Percentiles rank a stretch among this genome's conserved stretches.
Conservation (phyloP, 495 filamentous ascomycete genomes). For the Baudoinia panamericana region DNA sequence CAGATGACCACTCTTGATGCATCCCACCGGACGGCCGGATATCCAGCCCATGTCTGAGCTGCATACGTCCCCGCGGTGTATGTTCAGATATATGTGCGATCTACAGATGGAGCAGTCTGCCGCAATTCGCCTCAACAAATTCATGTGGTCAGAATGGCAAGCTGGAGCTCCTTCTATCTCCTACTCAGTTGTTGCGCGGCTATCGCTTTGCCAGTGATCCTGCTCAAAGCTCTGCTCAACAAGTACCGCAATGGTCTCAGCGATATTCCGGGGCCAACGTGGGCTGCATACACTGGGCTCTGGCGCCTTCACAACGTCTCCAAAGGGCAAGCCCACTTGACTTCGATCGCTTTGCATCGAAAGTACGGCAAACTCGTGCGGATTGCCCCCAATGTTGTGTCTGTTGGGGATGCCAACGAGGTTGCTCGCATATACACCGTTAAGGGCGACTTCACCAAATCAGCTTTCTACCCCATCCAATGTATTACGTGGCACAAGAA, state of each 20-base stretch:
- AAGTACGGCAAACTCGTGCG: constrained; percentile 43
- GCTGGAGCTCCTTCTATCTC: no score
- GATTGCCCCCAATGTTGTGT: constrained; percentile 43
- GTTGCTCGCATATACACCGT: constrained; percentile 13
- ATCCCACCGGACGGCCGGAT: no score
- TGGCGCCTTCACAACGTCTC: constrained; percentile 23
- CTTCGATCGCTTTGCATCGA: constrained; percentile 34
- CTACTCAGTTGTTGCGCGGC: no score
- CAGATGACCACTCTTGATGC: no score
- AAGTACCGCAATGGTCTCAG: constrained; percentile 18
- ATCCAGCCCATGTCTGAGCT: no score
- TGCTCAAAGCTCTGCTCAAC: no score
- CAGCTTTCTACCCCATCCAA: neutral
- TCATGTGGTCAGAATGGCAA: no score
- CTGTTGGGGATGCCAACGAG: constrained; percentile 27
- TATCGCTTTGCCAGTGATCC: no score
- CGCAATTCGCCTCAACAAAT: no score
- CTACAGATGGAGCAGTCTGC: no score
- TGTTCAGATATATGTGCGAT: no score
- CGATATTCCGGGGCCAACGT: constrained; percentile 36
- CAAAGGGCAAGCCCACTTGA: constrained; percentile 11
- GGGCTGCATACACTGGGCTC: constrained; percentile 30
- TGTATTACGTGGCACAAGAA: neutral
- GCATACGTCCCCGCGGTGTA: no score
- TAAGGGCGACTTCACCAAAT: constrained; percentile 9